A percentile compares a stretch with the other conserved stretches of the same genome.
Evolutionary conservation across 208 protist genomes (phyloP).

Genomic region (Angomonas ambiguus): DNA sequence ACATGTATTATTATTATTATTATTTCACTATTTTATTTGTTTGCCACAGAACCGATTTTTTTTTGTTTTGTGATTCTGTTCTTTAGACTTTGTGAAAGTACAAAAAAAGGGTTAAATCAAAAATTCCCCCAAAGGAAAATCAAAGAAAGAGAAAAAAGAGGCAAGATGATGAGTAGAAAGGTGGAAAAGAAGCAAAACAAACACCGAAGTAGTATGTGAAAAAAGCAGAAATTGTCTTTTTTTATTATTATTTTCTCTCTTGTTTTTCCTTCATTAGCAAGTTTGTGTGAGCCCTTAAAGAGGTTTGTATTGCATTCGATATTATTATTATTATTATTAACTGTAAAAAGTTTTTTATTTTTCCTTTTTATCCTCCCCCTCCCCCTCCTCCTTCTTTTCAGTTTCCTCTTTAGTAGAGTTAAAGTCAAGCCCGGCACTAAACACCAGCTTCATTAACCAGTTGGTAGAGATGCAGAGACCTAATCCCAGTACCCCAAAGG

Average conservation of each 20-base stretch:
- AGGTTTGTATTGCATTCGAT: too few species aligned
- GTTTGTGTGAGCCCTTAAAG: too few species aligned
- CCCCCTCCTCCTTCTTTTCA: constrained; percentile 43
- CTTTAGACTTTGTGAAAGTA: too few species aligned
- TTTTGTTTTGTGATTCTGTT: neutral
- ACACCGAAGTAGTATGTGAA: neutral
- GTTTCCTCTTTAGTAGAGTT: constrained; percentile 42
- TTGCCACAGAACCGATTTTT: too few species aligned
- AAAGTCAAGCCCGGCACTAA: constrained; percentile 54
- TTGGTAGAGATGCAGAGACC: constrained; percentile 80
- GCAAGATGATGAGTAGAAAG: neutral
- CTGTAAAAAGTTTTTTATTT: neutral
- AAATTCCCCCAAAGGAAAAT: neutral
- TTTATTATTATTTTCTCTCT: too few species aligned
- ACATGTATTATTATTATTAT: neutral
- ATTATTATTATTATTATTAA: constrained; percentile 1
- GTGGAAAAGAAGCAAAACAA: constrained; percentile 1
- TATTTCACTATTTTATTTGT: constrained; percentile 12
- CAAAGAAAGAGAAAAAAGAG: constrained; percentile 1
- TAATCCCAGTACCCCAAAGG: constrained; percentile 76
- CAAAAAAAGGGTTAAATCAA: too few species aligned
- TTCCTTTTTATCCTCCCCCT: constrained; percentile 29
- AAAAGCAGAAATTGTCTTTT: too few species aligned
- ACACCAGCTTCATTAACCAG: constrained; percentile 85
- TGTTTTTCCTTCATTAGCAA: too few species aligned